Conservation (phyloP, 139 green algal genomes). For the Chlamydomonas schloesseri region DNA sequence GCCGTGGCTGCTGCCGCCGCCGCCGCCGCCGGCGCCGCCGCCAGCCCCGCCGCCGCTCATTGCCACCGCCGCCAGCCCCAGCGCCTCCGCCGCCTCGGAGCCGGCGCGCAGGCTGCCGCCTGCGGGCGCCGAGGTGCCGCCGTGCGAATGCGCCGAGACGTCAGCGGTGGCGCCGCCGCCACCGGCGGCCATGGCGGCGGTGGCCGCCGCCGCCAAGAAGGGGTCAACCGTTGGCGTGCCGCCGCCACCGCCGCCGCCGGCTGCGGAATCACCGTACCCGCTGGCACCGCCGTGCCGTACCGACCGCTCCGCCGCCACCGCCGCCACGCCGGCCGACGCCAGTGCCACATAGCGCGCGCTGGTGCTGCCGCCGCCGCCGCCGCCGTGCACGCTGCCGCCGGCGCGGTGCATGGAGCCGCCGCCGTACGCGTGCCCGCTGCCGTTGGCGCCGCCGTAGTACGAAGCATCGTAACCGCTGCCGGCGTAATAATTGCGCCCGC, state of each 20-base stretch:
- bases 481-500: not conserved
- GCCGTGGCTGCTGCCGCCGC: not conserved
- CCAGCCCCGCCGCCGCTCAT: no score
- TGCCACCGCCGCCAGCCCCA: not conserved
- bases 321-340: slow-evolving; percentile 9
- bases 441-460: slow-evolving; percentile 26
- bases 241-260: not conserved
- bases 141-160: no score
- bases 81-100: slow-evolving; percentile 13
- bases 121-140: no score
- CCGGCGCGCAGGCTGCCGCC: slow-evolving; percentile 1
- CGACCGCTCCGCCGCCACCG: not conserved
- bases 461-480: not conserved
- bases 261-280: no score
- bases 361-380: slow-evolving; percentile 19
- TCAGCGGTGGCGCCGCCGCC: no score
- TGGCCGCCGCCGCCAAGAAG: no score
- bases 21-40: no score
- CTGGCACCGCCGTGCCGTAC: no score
- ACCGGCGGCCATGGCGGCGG: no score
- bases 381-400: not conserved
- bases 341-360: not conserved
- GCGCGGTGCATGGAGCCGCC: not conserved
- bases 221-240: not conserved
- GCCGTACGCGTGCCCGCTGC: not conserved